Conservation (phyloP, 371 early-diverging fungal species). For the Rhizopus sp. region DNA sequence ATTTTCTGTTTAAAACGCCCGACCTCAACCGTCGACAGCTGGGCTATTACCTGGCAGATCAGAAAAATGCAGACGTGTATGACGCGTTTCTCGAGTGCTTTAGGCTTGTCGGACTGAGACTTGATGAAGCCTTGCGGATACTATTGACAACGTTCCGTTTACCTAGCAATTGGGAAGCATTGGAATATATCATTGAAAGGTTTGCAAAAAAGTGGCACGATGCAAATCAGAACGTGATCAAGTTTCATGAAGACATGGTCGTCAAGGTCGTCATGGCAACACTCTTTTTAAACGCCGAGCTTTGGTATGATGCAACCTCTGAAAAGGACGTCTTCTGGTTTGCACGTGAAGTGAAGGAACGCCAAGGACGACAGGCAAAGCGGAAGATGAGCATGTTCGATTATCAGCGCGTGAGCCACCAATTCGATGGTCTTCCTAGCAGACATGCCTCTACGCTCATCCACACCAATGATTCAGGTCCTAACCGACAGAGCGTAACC, state of each 20-base stretch:
- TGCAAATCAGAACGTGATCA: slow-evolving; percentile 58
- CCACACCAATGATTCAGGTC: background rate
- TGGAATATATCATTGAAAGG: slow-evolving; percentile 79
- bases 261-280: slow-evolving; percentile 83
- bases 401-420: slow-evolving; percentile 12
- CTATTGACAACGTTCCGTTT: slow-evolving; percentile 75
- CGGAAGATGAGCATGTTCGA: slow-evolving; percentile 39
- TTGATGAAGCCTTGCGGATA: slow-evolving; percentile 84
- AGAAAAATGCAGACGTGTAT: slow-evolving; percentile 64
- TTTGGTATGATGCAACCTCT: slow-evolving; percentile 71
- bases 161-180: slow-evolving; percentile 70
- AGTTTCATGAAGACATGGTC: slow-evolving; percentile 62
- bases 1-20: slow-evolving; percentile 81
- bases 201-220: slow-evolving; percentile 82
- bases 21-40: slow-evolving; percentile 77
- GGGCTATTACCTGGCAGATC: slow-evolving; percentile 59
- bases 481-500: slow-evolving; percentile 31
- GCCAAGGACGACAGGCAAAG: slow-evolving; percentile 34
- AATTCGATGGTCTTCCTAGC: background rate
- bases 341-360: slow-evolving; percentile 45
- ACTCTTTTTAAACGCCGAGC: slow-evolving; percentile 85
- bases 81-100: slow-evolving; percentile 78
- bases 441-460: slow-evolving; percentile 3
- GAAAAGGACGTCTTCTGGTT: slow-evolving; percentile 53
- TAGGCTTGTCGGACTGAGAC: slow-evolving; percentile 64